Evolutionary conservation across 1,284 basidiomycete genomes (phyloP).

Genomic region (Moesziomyces globuligerus): DNA sequence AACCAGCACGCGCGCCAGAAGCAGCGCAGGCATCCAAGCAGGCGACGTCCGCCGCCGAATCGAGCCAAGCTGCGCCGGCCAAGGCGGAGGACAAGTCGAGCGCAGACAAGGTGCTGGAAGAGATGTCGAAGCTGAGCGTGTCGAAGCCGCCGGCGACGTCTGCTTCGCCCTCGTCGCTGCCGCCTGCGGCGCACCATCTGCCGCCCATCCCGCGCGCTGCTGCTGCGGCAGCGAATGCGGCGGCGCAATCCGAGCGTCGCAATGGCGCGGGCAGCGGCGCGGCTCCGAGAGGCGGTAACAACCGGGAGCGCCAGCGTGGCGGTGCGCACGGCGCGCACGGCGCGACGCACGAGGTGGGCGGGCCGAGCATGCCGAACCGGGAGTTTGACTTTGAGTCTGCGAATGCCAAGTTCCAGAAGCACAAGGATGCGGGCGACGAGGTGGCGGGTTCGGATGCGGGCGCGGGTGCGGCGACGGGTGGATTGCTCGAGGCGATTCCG

Average conservation of each 20-base stretch:
- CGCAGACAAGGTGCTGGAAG: slow-evolving; percentile 51
- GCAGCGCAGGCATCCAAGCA: slow-evolving; percentile 4
- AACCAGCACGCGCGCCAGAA: slow-evolving; percentile 5
- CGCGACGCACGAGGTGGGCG: slow-evolving; percentile 6
- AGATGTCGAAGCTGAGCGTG: slow-evolving; percentile 56
- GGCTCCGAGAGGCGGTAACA: not conserved
- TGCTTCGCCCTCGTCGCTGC: slow-evolving; percentile 26
- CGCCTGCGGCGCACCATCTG: slow-evolving; percentile 29
- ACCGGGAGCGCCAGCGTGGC: not conserved
- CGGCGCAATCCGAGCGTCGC: slow-evolving; percentile 27
- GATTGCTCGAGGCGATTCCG: slow-evolving; percentile 59
- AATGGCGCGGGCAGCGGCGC: slow-evolving; percentile 1
- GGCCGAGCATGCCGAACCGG: slow-evolving; percentile 45
- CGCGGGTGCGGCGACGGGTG: not conserved
- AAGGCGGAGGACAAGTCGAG: slow-evolving; percentile 30
- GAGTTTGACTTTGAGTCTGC: slow-evolving; percentile 66
- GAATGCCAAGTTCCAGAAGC: slow-evolving; percentile 64
- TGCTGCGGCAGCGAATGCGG: slow-evolving; percentile 36
- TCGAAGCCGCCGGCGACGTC: slow-evolving; percentile 18
- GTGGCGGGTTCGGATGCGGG: slow-evolving; percentile 3
- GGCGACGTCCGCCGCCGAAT: slow-evolving; percentile 19
- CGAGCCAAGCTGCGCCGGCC: slow-evolving; percentile 2
- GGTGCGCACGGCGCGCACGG: too few relatives aligned
- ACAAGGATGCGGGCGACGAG: slow-evolving; percentile 12
- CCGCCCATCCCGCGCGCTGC: slow-evolving; percentile 56